Evolutionary conservation across 2,329 filamentous ascomycete genomes (phyloP).

Genomic region (Elsinoe batatas): DNA sequence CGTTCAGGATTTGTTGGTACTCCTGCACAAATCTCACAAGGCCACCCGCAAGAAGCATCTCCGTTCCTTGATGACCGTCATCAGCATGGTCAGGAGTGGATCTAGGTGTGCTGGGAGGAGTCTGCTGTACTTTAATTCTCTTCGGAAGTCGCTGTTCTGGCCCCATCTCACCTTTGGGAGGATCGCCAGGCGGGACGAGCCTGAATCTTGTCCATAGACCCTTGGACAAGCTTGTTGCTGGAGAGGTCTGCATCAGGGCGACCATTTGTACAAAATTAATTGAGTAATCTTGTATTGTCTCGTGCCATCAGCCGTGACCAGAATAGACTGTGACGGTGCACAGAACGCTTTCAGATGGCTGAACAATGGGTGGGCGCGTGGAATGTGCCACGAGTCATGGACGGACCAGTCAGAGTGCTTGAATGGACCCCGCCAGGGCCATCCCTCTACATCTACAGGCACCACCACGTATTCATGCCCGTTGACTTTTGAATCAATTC

Average conservation of each 20-base stretch:
- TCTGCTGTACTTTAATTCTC: not conserved
- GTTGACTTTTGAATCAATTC: conserved; percentile 7
- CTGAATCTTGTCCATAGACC: conserved; percentile 7
- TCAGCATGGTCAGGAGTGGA: conserved; percentile 12
- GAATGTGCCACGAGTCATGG: conserved; percentile 8
- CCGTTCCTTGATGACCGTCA: conserved; percentile 7
- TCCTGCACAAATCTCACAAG: conserved; percentile 7
- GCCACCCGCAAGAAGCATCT: conserved; percentile 5
- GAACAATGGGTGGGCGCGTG: not conserved
- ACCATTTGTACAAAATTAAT: conserved; percentile 6
- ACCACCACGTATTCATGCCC: conserved; percentile 3
- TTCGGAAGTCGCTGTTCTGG: not conserved
- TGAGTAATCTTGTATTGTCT: not conserved
- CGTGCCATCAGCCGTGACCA: not conserved
- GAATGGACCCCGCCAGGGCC: conserved; percentile 3
- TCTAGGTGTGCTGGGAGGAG: not conserved
- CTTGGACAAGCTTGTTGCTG: conserved; percentile 1
- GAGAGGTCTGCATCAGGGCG: not conserved
- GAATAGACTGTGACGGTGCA: not conserved
- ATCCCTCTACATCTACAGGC: not conserved
- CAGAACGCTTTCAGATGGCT: conserved; percentile 2
- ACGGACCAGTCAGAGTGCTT: conserved; percentile 4
- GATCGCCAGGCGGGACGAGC: conserved; percentile 6
- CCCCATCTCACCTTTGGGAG: not conserved
- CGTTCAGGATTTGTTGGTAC: conserved; percentile 8